These are phyloP conservation scores for Penicillium silybi DNA, from an alignment of 495 filamentous ascomycete genomes.

Conservation along the genomic window DNA sequence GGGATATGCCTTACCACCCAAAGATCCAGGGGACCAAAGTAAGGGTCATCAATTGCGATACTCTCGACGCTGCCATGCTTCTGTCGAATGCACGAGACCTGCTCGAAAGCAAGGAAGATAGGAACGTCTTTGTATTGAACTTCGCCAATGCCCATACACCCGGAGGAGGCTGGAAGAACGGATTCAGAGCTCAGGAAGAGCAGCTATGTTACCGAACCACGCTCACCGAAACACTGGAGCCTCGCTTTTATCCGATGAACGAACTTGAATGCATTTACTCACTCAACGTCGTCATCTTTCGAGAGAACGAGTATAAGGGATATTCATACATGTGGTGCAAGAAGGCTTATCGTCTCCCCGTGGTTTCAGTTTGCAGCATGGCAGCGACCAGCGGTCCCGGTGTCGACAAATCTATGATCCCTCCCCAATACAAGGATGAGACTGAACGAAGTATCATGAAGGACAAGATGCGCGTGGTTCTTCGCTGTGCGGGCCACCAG, in stretches of 20 bases:
- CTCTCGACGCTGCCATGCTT: slow-evolving; percentile 45
- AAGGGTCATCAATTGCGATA: slow-evolving; percentile 47
- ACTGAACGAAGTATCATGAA: slow-evolving; percentile 48
- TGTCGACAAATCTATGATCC: slow-evolving; percentile 17
- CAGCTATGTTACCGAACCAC: slow-evolving; percentile 62
- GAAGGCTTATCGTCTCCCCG: slow-evolving; percentile 35
- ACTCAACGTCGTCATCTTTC: slow-evolving; percentile 53
- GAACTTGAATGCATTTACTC: slow-evolving; percentile 54
- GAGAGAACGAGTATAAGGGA: slow-evolving; percentile 33
- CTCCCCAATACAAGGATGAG: slow-evolving; percentile 23
- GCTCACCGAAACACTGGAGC: slow-evolving; percentile 48
- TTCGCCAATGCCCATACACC: slow-evolving; percentile 50
- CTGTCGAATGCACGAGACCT: slow-evolving; percentile 23
- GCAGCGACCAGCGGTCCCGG: slow-evolving; percentile 51
- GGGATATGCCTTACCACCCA: slow-evolving; percentile 8
- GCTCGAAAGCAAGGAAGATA: slow-evolving; percentile 4
- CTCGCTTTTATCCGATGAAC: slow-evolving; percentile 53
- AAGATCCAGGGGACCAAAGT: slow-evolving; percentile 23
- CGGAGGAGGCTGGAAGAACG: slow-evolving; percentile 56
- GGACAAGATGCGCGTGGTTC: slow-evolving; percentile 54
- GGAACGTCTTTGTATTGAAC: slow-evolving; percentile 55
- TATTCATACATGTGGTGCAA: slow-evolving; percentile 40
- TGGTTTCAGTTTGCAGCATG: slow-evolving; percentile 55
- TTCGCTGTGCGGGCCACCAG: slow-evolving; percentile 50
- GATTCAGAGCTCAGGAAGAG: slow-evolving; percentile 60